phyloP scores from a whole-genome alignment of 139 green algal genomes.

The Spirogloea muscicola region DNA sequence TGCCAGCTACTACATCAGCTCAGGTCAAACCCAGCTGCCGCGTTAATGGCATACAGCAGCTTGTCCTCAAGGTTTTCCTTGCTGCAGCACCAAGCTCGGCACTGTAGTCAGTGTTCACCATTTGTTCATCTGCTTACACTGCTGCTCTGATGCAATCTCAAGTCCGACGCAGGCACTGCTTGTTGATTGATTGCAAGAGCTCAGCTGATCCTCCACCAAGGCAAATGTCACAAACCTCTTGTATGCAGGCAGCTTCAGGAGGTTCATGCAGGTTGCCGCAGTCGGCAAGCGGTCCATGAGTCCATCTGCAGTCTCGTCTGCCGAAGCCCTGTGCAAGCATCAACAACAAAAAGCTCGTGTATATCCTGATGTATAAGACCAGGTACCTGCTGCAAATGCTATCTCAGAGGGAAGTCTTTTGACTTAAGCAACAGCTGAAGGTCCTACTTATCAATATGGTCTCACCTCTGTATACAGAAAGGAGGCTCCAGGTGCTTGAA shows the following conservation, averaged over 20 bases:
- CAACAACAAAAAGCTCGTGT: neutral
- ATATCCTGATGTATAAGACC: neutral
- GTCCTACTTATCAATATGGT: neutral
- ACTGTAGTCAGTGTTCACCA: no score
- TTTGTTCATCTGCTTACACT: no score
- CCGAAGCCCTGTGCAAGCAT: conserved; percentile 62
- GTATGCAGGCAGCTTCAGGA: conserved; percentile 80
- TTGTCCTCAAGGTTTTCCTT: conserved; percentile 66
- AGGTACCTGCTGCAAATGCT: neutral
- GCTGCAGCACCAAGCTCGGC: no score
- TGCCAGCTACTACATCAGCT: no score
- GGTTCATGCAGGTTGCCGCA: conserved; percentile 40
- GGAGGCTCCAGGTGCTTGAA: conserved; percentile 82
- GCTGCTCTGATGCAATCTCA: neutral
- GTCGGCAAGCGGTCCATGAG: conserved; percentile 29
- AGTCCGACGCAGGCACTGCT: neutral
- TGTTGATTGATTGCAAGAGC: no score
- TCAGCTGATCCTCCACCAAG: no score
- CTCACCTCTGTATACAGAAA: conserved; percentile 69
- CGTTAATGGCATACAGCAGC: conserved; percentile 79
- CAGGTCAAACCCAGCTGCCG: conserved; percentile 80
- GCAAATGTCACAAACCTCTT: no score
- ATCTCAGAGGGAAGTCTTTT: neutral
- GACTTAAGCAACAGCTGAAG: neutral
- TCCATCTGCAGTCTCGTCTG: conserved; percentile 47